Evolutionary conservation across 495 filamentous ascomycete genomes (phyloP).

Genomic region (Aspergillus sparsus): DNA sequence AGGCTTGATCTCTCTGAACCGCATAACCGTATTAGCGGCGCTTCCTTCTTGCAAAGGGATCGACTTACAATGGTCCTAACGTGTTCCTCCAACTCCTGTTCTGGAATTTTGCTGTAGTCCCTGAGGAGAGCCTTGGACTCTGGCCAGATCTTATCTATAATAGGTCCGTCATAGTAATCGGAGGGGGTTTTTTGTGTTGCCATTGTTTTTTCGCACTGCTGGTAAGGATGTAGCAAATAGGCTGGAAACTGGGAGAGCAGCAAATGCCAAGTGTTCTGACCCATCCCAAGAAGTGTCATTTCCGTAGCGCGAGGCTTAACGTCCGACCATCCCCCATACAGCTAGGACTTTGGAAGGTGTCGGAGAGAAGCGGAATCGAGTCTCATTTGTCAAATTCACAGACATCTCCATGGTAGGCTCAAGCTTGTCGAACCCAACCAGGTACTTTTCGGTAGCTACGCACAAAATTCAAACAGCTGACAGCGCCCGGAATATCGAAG

Average conservation of each 20-base stretch:
- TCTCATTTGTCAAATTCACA: not conserved
- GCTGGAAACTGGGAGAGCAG: not conserved
- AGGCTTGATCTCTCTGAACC: not conserved
- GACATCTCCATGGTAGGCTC: too few relatives aligned
- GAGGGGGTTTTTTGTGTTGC: not conserved
- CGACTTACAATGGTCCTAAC: not conserved
- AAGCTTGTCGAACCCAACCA: too few relatives aligned
- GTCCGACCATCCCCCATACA: not conserved
- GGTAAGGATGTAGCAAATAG: not conserved
- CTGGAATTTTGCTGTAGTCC: not conserved
- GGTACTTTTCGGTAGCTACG: too few relatives aligned
- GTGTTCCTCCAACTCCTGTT: not conserved
- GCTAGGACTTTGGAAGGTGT: not conserved
- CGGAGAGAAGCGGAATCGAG: not conserved
- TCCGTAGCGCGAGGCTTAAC: not conserved
- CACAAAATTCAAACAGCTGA: too few relatives aligned
- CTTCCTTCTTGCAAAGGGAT: not conserved
- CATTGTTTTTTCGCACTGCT: not conserved
- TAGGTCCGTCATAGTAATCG: not conserved
- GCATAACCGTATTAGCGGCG: not conserved
- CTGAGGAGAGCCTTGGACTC: not conserved
- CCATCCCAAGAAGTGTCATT: not conserved
- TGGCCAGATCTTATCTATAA: conserved; percentile 1
- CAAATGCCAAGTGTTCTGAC: conserved; percentile 3
- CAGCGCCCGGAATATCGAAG: too few relatives aligned